These are phyloP conservation scores for Coffea humblotiana DNA, from an alignment of 305 asterid species.

Conservation along the genomic window DNA sequence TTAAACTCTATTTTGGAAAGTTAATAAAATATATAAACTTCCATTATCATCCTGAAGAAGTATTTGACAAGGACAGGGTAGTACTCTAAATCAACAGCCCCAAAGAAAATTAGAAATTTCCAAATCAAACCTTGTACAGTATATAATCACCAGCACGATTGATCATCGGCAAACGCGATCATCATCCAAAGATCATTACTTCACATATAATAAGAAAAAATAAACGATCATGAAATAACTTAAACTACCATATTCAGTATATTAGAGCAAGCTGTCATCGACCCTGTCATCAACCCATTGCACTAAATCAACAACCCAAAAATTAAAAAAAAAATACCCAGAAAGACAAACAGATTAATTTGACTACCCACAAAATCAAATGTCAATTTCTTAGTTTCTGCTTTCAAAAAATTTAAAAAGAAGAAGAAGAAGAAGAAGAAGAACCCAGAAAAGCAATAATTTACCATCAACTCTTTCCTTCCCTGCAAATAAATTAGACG, in stretches of 20 bases:
- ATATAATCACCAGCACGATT: neutral
- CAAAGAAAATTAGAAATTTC: neutral
- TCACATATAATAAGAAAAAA: too few relatives aligned
- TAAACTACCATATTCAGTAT: neutral
- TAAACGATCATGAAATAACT: neutral
- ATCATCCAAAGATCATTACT: constrained; percentile 6
- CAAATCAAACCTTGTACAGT: neutral
- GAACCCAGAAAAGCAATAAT: neutral
- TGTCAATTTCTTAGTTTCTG: neutral
- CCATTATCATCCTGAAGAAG: neutral
- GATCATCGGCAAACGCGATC: constrained; percentile 23
- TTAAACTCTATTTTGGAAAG: too few relatives aligned
- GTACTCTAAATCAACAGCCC: neutral
- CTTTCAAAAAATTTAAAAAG: neutral
- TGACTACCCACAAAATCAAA: neutral
- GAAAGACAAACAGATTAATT: neutral
- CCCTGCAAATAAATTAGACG: neutral
- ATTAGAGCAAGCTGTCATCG: neutral
- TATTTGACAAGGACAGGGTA: neutral
- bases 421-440: too few relatives aligned
- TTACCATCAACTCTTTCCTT: constrained; percentile 9
- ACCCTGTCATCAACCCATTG: constrained; percentile 9
- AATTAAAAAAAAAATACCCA: neutral
- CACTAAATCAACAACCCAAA: neutral
- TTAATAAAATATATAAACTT: neutral